A percentile compares a stretch with the other conserved stretches of the same genome.
phyloP scores from a whole-genome alignment of 1,139 yeast species.

The Saccharomyces hybrid region DNA sequence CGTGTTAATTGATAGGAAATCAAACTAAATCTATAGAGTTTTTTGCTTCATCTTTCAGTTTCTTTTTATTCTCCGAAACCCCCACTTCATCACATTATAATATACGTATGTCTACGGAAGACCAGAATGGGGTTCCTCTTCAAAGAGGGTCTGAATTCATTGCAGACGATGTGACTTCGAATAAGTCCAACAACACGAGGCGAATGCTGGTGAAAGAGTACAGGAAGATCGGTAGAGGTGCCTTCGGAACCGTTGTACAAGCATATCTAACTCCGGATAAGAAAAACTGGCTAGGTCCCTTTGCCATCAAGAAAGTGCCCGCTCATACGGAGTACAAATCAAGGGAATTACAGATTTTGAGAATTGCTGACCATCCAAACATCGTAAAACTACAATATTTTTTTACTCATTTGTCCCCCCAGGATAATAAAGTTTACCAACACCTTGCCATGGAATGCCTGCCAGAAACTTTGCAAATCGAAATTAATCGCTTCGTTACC shows the following conservation, averaged over 20 bases:
- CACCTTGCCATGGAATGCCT: slow-evolving; percentile 80
- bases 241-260: slow-evolving; percentile 76
- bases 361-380: slow-evolving; percentile 72
- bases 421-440: slow-evolving; percentile 60
- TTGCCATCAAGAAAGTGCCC: slow-evolving; percentile 74
- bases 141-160: slow-evolving; percentile 31
- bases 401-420: slow-evolving; percentile 49
- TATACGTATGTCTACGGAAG: background rate
- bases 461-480: slow-evolving; percentile 70
- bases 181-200: slow-evolving; percentile 43
- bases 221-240: slow-evolving; percentile 75
- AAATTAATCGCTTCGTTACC: slow-evolving; percentile 61
- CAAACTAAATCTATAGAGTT: background rate
- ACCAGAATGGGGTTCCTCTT: background rate
- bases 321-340: slow-evolving; percentile 81
- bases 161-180: slow-evolving; percentile 57
- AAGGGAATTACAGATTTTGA: slow-evolving; percentile 66
- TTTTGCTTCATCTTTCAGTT: background rate
- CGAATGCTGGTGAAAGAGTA: slow-evolving; percentile 66
- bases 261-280: slow-evolving; percentile 44
- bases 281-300: slow-evolving; percentile 63
- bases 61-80: background rate
- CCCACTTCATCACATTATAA: background rate
- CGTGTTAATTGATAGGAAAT: background rate
- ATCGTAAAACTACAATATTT: slow-evolving; percentile 62